phyloP scores from a whole-genome alignment of 176 grass and related monocot genomes.

The Triticum dicoccoides region DNA sequence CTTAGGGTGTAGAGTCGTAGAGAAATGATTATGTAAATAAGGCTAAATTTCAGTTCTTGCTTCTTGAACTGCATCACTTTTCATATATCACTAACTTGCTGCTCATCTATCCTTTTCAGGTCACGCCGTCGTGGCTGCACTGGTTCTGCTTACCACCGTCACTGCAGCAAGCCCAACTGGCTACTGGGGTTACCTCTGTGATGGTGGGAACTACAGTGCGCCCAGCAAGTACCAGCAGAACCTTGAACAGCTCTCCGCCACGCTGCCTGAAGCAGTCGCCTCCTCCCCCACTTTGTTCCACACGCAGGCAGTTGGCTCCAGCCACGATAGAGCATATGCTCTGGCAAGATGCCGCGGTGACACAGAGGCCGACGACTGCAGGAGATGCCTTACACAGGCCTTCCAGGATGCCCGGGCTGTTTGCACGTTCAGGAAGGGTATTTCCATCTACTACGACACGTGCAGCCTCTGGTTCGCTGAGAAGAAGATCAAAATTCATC shows the following conservation, averaged over 20 bases:
- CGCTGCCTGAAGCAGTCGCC: too few relatives aligned
- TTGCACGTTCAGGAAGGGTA: background rate
- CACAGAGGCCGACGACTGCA: background rate
- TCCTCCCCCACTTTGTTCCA: background rate
- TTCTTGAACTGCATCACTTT: too few relatives aligned
- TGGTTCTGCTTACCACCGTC: too few relatives aligned
- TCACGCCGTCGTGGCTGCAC: too few relatives aligned
- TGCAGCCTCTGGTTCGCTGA: background rate
- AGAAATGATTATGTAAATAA: too few relatives aligned
- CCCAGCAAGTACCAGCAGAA: background rate
- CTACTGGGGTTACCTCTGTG: too few relatives aligned
- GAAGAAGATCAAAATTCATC: background rate
- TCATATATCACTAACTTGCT: too few relatives aligned
- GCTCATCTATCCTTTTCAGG: too few relatives aligned
- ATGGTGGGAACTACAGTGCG: background rate
- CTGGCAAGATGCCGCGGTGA: background rate
- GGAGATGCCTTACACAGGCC: background rate
- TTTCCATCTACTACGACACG: background rate
- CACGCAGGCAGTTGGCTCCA: background rate
- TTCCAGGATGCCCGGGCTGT: background rate
- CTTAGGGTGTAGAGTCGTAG: too few relatives aligned
- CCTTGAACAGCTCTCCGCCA: background rate
- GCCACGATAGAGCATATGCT: background rate
- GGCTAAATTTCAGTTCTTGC: too few relatives aligned
- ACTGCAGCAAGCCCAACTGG: background rate